A percentile compares a stretch with the other conserved stretches of the same genome.
Evolutionary conservation across 371 early-diverging fungal genomes (phyloP).

Genomic region (Mortierella sp.): DNA sequence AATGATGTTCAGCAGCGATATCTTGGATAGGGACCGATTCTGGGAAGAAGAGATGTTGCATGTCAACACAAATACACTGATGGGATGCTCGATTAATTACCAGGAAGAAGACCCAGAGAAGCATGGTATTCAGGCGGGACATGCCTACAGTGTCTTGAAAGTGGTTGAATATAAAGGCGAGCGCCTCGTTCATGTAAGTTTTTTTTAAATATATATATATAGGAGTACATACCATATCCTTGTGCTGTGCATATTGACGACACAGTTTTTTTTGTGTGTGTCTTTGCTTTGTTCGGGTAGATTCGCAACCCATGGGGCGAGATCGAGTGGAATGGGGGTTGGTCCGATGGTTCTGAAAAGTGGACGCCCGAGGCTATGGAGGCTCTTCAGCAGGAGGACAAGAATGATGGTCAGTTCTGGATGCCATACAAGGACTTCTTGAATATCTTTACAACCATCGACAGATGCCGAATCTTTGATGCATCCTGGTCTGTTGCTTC

Average conservation of each 20-base stretch:
- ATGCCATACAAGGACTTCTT: slow-evolving; percentile 60
- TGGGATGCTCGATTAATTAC: slow-evolving; percentile 57
- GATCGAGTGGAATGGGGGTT: slow-evolving; percentile 59
- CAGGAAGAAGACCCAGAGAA: slow-evolving; percentile 33
- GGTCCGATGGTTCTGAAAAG: slow-evolving; percentile 58
- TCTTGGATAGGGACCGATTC: slow-evolving; percentile 58
- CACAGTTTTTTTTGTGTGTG: slow-evolving; percentile 42
- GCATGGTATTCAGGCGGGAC: slow-evolving; percentile 50
- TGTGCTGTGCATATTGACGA: too few species aligned
- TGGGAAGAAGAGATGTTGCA: slow-evolving; percentile 61
- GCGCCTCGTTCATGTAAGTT: slow-evolving; percentile 56
- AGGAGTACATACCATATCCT: too few species aligned
- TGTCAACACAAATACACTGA: slow-evolving; percentile 53
- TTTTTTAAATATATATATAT: not conserved
- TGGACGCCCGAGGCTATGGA: slow-evolving; percentile 58
- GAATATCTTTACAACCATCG: slow-evolving; percentile 51
- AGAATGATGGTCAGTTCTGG: slow-evolving; percentile 63
- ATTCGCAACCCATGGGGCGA: slow-evolving; percentile 62
- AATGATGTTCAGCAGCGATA: slow-evolving; percentile 53
- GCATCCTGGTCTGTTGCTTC: slow-evolving; percentile 50
- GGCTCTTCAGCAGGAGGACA: slow-evolving; percentile 48
- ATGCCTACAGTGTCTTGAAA: slow-evolving; percentile 59
- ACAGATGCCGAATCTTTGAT: slow-evolving; percentile 57
- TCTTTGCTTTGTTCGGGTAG: slow-evolving; percentile 62
- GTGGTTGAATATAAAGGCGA: slow-evolving; percentile 54